Conservation (phyloP, 805 yeast genomes). For the Isabelozyma gotoi region DNA sequence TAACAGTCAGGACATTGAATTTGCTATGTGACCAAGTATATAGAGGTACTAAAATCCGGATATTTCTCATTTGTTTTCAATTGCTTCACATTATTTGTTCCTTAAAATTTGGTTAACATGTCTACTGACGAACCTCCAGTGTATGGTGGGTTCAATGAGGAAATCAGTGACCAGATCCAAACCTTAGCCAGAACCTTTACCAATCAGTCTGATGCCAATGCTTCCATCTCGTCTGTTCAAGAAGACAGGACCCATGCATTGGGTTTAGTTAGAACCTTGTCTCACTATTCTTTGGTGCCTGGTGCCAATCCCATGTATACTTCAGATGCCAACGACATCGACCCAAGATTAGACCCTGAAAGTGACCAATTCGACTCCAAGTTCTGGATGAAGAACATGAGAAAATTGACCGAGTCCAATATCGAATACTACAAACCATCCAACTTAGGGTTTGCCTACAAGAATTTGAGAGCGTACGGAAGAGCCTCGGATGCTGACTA, state of each 20-base stretch:
- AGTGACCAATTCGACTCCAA: conserved; percentile 51
- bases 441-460: conserved; percentile 54
- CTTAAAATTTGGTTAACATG: no score
- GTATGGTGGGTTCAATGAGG: no score
- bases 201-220: conserved; percentile 1
- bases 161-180: conserved; percentile 18
- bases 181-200: conserved; percentile 23
- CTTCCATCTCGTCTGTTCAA: conserved; percentile 1
- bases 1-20: no score
- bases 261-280: conserved; percentile 1
- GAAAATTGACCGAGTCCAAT: conserved; percentile 47
- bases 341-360: conserved; percentile 52
- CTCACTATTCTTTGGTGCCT: conserved; percentile 47
- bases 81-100: no score
- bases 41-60: no score
- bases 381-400: conserved; percentile 62
- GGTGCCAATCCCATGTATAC: conserved; percentile 36
- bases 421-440: conserved; percentile 59
- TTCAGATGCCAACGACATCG: conserved; percentile 13
- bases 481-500: conserved; percentile 60
- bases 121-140: no score
- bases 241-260: no score
- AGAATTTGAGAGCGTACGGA: conserved; percentile 55
- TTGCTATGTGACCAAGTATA: no score
- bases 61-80: no score